phyloP scores from a whole-genome alignment of 352 stramenopile species.

The Globisporangium polare region DNA sequence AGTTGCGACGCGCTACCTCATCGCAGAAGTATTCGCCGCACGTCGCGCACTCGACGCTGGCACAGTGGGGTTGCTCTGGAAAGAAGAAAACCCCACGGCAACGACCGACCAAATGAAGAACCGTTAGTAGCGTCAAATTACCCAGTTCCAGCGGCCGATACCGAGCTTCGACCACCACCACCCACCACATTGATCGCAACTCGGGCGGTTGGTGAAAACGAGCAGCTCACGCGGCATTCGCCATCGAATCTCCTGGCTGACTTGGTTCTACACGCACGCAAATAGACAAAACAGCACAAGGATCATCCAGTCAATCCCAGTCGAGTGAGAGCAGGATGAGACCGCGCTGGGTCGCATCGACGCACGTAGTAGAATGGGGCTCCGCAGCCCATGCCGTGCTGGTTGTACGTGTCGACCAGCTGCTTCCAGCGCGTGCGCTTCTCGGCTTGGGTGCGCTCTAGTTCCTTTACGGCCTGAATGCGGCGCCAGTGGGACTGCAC shows the following conservation, averaged over 20 bases:
- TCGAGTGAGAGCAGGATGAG: not conserved
- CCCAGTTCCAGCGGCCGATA: not conserved
- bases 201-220: conserved; percentile 57
- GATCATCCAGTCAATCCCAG: conserved; percentile 2
- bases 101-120: no score
- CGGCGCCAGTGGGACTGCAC: conserved; percentile 71
- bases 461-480: conserved; percentile 26
- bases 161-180: conserved; percentile 6
- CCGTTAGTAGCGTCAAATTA: no score
- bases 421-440: conserved; percentile 89
- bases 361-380: conserved; percentile 92
- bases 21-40: conserved; percentile 92
- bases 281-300: conserved; percentile 17
- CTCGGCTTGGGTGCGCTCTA: conserved; percentile 27
- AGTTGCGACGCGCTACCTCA: conserved; percentile 20
- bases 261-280: conserved; percentile 71
- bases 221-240: conserved; percentile 89
- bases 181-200: conserved; percentile 88
- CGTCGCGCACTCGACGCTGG: conserved; percentile 81
- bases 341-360: not conserved
- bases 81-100: no score
- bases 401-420: conserved; percentile 82
- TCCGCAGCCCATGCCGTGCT: conserved; percentile 57
- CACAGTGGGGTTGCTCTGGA: conserved; percentile 40
- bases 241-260: conserved; percentile 89